Evolutionary conservation across 1,284 basidiomycete species (phyloP).

Genomic region (Heterobasidion occidentale): DNA sequence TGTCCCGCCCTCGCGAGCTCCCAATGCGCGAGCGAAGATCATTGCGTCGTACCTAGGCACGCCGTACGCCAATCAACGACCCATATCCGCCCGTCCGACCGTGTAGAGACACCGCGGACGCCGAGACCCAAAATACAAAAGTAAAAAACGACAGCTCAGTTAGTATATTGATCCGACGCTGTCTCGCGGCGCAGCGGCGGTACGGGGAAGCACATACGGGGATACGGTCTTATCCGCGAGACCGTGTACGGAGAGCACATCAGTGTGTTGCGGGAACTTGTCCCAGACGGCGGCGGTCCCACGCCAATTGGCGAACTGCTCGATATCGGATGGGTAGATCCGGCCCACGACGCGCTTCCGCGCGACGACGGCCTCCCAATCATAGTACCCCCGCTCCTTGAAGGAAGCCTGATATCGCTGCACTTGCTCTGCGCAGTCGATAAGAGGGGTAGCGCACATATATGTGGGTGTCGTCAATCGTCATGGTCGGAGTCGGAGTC

Average conservation of each 20-base stretch:
- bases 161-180: not conserved
- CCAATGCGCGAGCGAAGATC: conserved; percentile 56
- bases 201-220: conserved; percentile 36
- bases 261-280: conserved; percentile 46
- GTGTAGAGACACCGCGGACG: too few species aligned
- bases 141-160: not conserved
- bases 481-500: too few species aligned
- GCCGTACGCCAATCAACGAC: not conserved
- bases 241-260: conserved; percentile 68
- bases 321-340: conserved; percentile 49
- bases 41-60: conserved; percentile 55
- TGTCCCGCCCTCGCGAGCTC: conserved; percentile 51
- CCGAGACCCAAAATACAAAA: not conserved
- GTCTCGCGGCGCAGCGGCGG: not conserved
- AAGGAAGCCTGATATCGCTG: conserved; percentile 34
- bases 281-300: conserved; percentile 59
- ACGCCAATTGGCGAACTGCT: conserved; percentile 45
- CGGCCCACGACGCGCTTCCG: conserved; percentile 42
- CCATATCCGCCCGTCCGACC: not conserved
- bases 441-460: not conserved
- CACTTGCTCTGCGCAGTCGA: conserved; percentile 6
- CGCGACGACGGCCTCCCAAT: conserved; percentile 54
- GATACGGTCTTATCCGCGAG: conserved; percentile 56
- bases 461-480: too few species aligned
- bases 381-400: conserved; percentile 45